These are phyloP conservation scores for Forsythia suspensa DNA, from an alignment of 257 asterid genomes.

Conservation along the genomic window DNA sequence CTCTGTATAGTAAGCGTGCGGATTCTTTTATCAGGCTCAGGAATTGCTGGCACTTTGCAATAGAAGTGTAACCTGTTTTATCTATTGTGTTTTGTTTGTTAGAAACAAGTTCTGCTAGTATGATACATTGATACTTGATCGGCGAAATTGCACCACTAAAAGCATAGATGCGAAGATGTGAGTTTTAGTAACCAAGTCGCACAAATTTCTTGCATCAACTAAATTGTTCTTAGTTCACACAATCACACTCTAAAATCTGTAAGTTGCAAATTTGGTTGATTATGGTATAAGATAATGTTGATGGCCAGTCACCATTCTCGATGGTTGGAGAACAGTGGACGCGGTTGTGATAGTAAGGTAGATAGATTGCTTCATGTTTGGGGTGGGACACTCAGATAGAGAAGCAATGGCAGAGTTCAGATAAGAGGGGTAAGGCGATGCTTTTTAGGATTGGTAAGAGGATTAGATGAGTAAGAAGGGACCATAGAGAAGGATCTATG, in stretches of 20 bases:
- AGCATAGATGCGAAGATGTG: not conserved
- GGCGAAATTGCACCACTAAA: not conserved
- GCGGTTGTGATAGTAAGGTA: not conserved
- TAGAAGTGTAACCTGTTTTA: not conserved
- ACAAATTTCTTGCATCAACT: not conserved
- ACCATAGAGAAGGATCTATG: not conserved
- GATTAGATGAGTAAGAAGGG: not conserved
- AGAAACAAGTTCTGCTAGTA: not conserved
- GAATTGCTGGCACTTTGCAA: not conserved
- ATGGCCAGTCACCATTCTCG: not conserved
- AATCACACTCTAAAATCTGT: not conserved
- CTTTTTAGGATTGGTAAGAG: not conserved
- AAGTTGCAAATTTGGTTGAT: not conserved
- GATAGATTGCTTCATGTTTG: not conserved
- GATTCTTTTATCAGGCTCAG: not conserved
- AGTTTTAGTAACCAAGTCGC: not conserved
- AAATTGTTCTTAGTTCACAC: not conserved
- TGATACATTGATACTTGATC: not conserved
- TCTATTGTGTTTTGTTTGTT: not conserved
- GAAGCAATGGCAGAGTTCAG: not conserved
- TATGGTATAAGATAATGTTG: not conserved
- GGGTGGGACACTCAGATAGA: not conserved
- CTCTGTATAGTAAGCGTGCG: not conserved
- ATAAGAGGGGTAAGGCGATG: not conserved
- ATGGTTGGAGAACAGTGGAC: not conserved